These are phyloP conservation scores for Digitaria exilis DNA, from an alignment of 202 grass and related monocot species.

Conservation along the genomic window DNA sequence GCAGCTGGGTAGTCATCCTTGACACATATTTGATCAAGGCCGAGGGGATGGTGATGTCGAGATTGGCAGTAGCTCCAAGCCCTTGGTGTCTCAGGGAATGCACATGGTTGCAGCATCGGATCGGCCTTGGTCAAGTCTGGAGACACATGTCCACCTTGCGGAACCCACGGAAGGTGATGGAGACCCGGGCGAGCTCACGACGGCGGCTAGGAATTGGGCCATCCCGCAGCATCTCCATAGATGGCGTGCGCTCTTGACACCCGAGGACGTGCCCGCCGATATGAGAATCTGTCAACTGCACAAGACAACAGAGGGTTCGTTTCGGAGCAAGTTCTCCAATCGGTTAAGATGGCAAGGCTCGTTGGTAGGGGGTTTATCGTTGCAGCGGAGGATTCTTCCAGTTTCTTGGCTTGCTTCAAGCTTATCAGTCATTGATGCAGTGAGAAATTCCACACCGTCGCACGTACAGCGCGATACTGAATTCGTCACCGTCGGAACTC, in stretches of 20 bases:
- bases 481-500: no score
- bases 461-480: no score
- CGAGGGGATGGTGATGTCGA: not conserved
- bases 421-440: no score
- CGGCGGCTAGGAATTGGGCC: no score
- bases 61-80: no score
- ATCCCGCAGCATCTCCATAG: not conserved
- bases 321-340: not conserved
- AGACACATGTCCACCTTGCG: not conserved
- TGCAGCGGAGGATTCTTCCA: no score
- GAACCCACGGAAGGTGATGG: not conserved
- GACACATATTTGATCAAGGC: not conserved
- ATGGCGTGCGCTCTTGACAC: not conserved
- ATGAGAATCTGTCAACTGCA: not conserved
- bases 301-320: not conserved
- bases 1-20: not conserved
- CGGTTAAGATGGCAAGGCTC: no score
- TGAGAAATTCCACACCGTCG: not conserved
- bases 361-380: no score
- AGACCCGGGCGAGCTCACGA: no score
- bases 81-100: no score
- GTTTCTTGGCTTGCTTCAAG: no score
- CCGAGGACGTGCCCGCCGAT: not conserved
- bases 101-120: not conserved
- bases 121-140: not conserved